phyloP scores from a whole-genome alignment of 2,329 filamentous ascomycete genomes.

The Hysterium pulicare region DNA sequence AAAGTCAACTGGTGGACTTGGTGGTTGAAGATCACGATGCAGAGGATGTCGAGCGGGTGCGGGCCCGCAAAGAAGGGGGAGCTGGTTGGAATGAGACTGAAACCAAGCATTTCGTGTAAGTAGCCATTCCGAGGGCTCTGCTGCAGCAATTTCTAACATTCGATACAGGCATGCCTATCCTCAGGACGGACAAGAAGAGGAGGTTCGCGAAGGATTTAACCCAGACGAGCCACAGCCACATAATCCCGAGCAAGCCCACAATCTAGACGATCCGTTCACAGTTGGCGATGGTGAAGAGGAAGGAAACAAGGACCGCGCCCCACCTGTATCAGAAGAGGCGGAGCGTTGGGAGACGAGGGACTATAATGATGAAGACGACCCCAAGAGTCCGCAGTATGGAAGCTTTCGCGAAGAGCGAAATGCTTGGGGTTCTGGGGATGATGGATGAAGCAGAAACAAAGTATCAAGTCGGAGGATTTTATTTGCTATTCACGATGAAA shows the following conservation, averaged over 20 bases:
- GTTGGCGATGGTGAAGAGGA: conserved; percentile 41
- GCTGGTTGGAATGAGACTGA: conserved; percentile 58
- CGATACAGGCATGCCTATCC: conserved; percentile 45
- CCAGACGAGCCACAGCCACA: conserved; percentile 45
- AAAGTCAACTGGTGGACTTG: conserved; percentile 64
- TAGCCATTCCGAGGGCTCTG: conserved; percentile 5
- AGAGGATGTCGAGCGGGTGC: conserved; percentile 60
- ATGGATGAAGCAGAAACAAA: conserved; percentile 11
- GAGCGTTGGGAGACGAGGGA: conserved; percentile 42
- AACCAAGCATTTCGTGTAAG: conserved; percentile 55
- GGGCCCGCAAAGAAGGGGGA: conserved; percentile 60
- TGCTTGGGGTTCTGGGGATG: conserved; percentile 37
- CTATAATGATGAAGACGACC: conserved; percentile 17
- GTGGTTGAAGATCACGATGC: conserved; percentile 63
- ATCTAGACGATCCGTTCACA: conserved; percentile 43
- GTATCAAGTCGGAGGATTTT: neutral
- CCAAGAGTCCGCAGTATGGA: conserved; percentile 37
- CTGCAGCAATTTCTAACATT: conserved; percentile 9
- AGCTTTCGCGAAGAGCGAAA: conserved; percentile 43
- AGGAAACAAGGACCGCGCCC: conserved; percentile 31
- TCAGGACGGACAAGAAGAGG: conserved; percentile 46
- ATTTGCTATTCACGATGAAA: neutral
- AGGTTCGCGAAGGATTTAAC: conserved; percentile 55
- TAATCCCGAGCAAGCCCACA: conserved; percentile 43
- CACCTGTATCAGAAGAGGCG: conserved; percentile 42